Evolutionary conservation across 2,329 filamentous ascomycete species (phyloP).

Genomic region (Bertia moriformis): DNA sequence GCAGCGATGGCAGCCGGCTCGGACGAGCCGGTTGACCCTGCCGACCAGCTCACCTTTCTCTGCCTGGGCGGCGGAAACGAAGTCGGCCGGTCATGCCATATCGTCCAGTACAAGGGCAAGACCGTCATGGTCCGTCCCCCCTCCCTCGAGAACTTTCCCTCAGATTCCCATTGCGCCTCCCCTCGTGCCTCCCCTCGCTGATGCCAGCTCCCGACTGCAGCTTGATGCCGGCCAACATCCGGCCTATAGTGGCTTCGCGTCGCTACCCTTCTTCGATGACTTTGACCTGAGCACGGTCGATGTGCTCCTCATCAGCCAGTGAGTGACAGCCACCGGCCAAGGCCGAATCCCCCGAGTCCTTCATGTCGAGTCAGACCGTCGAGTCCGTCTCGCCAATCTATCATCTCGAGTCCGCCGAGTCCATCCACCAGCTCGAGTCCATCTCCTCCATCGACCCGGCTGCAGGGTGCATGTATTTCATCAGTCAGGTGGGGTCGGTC

Average conservation of each 20-base stretch:
- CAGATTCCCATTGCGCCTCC: slow-evolving; percentile 3
- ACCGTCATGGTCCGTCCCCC: slow-evolving; percentile 72
- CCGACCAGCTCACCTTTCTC: slow-evolving; percentile 87
- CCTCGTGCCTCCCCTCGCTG: neutral
- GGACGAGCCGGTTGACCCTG: slow-evolving; percentile 80
- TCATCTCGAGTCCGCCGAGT: too few relatives aligned
- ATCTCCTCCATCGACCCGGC: too few relatives aligned
- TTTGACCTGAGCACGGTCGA: slow-evolving; percentile 96
- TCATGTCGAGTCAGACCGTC: too few relatives aligned
- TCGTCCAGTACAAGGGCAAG: slow-evolving; percentile 97
- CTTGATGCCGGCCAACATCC: slow-evolving; percentile 96
- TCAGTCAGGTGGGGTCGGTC: too few relatives aligned
- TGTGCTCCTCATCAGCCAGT: slow-evolving; percentile 96
- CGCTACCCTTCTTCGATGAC: slow-evolving; percentile 93
- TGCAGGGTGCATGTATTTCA: too few relatives aligned
- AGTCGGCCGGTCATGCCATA: slow-evolving; percentile 91
- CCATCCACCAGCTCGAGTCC: too few relatives aligned
- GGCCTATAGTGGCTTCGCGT: slow-evolving; percentile 83
- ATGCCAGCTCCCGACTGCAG: slow-evolving; percentile 26
- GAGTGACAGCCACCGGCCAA: too few relatives aligned
- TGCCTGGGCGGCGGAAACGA: slow-evolving; percentile 92
- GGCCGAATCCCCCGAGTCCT: too few relatives aligned
- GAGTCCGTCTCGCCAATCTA: too few relatives aligned
- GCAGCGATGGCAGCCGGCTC: slow-evolving; percentile 53
- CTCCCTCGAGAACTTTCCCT: slow-evolving; percentile 3